Evolutionary conservation across 2,329 filamentous ascomycete species (phyloP), one percentile per base, ranked within the genome.

Genomic region (Fragosphaeria purpurea): DNA sequence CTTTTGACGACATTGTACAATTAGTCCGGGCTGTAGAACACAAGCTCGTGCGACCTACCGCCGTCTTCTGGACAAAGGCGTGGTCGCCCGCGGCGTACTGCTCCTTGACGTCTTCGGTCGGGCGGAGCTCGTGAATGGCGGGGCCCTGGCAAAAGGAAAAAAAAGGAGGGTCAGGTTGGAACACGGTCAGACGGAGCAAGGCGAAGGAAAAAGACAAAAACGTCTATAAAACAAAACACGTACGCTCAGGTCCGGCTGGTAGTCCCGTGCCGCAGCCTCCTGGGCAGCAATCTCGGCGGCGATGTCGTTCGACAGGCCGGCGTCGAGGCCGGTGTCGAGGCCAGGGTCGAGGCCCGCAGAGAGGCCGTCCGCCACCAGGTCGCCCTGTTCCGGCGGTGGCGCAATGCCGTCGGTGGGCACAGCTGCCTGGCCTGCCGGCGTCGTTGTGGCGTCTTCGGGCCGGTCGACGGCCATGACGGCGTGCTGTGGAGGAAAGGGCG

Each of bases 81-180:
- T 84, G 82, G 65, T 97, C 90, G 55, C 88, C 90, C 67, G 86
- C 85, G 54, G 88, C 86, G 70, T 95, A 97, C 65, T 95, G 87
- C 56, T 83, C 76, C 12, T 86, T 82, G 62, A 98, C 88, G 57
- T 76, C 80, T 58, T 82, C 78, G 67, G 84, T 94, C 47, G 86
- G 79, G 61, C 82, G 80, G 67, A 86, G 87, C 54, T 84, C 77
- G 60, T 88, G 86, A 57, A 97, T 85, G 46, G 90, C 74, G 54
- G 88, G 86, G 50, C 88, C 89, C 91, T 96, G 62, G 56, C 50
- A 67, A 37, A 37, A 7, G 35, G 35, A 37, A 37, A 37, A 37
- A 11, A 37, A 11, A 11, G 7, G 35, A 37, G 7, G 7, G 35
- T 37, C 11, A 37, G 35, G 35, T 11, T 11, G 35, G 7, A 11